Base-by-base conservation (phyloP, 169 alveolate genomes). In the Plasmodium malariae region DNA sequence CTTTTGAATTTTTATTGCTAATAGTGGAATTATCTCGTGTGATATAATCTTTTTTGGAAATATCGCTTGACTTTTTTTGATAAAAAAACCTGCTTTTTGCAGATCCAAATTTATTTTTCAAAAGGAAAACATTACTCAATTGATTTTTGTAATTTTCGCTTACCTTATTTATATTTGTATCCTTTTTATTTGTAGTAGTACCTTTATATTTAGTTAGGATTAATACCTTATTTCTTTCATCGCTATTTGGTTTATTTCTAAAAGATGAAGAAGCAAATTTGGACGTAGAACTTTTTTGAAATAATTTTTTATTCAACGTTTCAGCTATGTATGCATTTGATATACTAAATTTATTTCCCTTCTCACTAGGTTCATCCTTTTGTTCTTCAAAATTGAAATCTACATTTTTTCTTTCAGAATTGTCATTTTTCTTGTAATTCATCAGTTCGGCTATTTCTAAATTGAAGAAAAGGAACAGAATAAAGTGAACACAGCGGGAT, bases 251-350 rank as follows among this genome's bases (percentile, higher is more conserved):
- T n/a, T n/a, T n/a, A n/a, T 40, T 45, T 54, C 11, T 63, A 32
- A 1, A 2, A 76, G 76, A 24, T 26, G n/a, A 1, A 26, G 40
- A 60, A 37, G 17, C 28, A 76, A 36, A 45, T 40, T 54, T 73
- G 19, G 57, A 63, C 21, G 14, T n/a, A 17, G 34, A 17, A 60
- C 40, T 12, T 40, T 63, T 76, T 37, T 45, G 59, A 76, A 76
- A 76, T 76, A 76, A 62, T 28, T 36, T 63, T 40, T 62, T 62
- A 67, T 76, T 76, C 32, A 76, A 54, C n/a, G 5, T 19, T 5
- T 76, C 55, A 28, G 89, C 76, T 62, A 76, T 76, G 21, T 51
- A 19, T 76, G 76, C 63, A 37, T 76, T 76, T 51, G 60, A n/a
- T 26, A 48, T 21, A 34, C 89, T 76, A 14, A 55, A 36, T 63